Base-by-base conservation (phyloP, 306 rosid species). In the Pterocarpus santalinus region DNA sequence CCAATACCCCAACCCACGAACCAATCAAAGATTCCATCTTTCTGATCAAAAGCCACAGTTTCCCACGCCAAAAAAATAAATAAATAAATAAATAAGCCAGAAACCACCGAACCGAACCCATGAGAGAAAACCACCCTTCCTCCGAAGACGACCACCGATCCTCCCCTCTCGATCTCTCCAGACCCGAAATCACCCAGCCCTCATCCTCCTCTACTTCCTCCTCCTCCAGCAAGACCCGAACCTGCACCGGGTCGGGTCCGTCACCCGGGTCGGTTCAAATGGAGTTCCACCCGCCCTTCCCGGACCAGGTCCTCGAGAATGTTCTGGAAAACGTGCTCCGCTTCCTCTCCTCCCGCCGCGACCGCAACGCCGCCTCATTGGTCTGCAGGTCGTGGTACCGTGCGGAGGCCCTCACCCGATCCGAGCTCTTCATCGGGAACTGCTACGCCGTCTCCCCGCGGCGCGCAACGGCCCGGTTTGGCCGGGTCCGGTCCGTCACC, bases 311-410 rank as follows among this genome's bases (percentile, higher is more conserved):
- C 33, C 96, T 93, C 13, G 96, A 91, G 89, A 93, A 85, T 66
- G 97, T 93, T 2, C 90, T 93, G 2, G 97, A 93, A 22, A 93
- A 83, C 92, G 97, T 93, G 16, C 96, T 93, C 43, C 92, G 90
- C 89, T 93, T 93, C 85, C 92, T 93, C 7, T 88, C 90, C 67
- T 85, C 90, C 9, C 88, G 96, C 51, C 89, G 89, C 5, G 97
- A 93, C 89, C 92, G 97, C 13, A 93, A 84, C 91, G 92, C 94
- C 53, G 97, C 97, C 86, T 93, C 97, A 80, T 85, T 93, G 83
- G 97, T 93, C 43, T 93, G 92, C 87, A 88, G 86, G 86, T 89
- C 91, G 0, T 93, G 97, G 97, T 91, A 47, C 61, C 92, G 94
- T 2, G 96, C 86, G 30, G 97, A 93, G 82, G 95, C 98, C 3